These are phyloP conservation scores for Podaxis sp. DNA, from an alignment of 768 basidiomycete species.

Conservation along the genomic window DNA sequence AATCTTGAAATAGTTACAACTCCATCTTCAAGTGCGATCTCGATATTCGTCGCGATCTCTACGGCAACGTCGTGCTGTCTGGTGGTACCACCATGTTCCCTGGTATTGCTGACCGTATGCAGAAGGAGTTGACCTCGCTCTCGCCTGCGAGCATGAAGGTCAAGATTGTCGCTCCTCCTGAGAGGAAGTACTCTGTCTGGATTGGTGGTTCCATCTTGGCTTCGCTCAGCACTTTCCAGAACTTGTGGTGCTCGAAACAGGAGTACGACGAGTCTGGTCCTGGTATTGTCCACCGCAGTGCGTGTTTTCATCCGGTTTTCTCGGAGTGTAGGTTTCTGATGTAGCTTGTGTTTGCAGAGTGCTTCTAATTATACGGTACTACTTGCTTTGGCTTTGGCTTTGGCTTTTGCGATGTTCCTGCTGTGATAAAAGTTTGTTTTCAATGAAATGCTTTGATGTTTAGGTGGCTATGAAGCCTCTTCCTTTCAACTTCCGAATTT, in stretches of 20 bases:
- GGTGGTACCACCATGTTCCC: conserved; percentile 97
- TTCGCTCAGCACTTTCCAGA: conserved; percentile 94
- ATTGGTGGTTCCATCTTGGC: conserved; percentile 87
- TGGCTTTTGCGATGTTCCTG: neutral
- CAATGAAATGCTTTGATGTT: neutral
- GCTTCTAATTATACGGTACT: conserved; percentile 24
- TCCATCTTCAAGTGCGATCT: conserved; percentile 88
- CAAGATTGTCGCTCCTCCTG: conserved; percentile 92
- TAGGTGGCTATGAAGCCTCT: neutral
- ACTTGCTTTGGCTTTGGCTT: neutral
- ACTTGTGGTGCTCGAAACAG: conserved; percentile 91
- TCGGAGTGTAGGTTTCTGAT: neutral
- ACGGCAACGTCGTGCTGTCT: conserved; percentile 83
- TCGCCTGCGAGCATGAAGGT: conserved; percentile 92
- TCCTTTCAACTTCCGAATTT: neutral
- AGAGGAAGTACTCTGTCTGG: conserved; percentile 96
- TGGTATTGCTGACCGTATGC: conserved; percentile 94
- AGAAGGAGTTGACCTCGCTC: conserved; percentile 86
- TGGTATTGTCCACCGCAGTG: conserved; percentile 77
- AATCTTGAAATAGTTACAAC: conserved; percentile 47
- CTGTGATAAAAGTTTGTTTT: too few relatives aligned
- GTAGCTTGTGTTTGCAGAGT: conserved; percentile 22
- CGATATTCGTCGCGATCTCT: conserved; percentile 79
- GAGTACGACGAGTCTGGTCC: conserved; percentile 89
- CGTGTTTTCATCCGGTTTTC: conserved; percentile 22